Evolutionary conservation across 192 early-diverging fungal species (phyloP), one percentile per base, ranked within the genome.

Genomic region (Coemansia sp.): DNA sequence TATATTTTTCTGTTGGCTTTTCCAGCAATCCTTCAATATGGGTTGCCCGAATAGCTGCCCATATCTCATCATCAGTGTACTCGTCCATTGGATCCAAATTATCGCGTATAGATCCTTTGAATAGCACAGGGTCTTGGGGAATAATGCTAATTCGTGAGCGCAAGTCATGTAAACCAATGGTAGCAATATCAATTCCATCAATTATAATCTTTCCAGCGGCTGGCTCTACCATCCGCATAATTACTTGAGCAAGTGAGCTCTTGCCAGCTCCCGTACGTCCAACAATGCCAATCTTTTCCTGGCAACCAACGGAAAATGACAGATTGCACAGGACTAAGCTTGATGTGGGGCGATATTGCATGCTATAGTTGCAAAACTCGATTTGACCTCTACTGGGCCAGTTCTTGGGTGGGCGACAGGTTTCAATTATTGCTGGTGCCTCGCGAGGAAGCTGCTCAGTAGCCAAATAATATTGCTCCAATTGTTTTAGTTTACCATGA

Each of bases 251-350:
- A 58, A 91, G 72, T 35, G 83, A 86, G 29, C 70, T 75, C 58
- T 90, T 92, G 10, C 90, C 89, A 1, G 91, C 90, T 9, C 93
- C 93, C 1, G 92, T 93, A 5, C 94, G 83, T 19, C 94, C 94
- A 22, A 96, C 92, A 10, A 96, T 85, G 17, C 90, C 94, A 64
- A 93, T 80, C 57, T 88, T 91, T 23, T 90, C 88, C 2, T 82
- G 84, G 0, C 76, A 68, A 21, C 74, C 82, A 49, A 92, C 74
- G 6, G 71, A 45, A 43, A 91, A 60, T 6, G 76, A 77, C 26
- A 94, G 59, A 35, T 86, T 45, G 11, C 52, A 23, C 4, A 74
- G 67, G 9, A 59, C 64, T 45, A 50, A 23, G 7, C 61, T 45
- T 2, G 38, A 17, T 4, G 27, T 59, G 6, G 27, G 11, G 0